Base-by-base conservation (phyloP, 2,329 filamentous ascomycete species). In the Arthrobotrys conoides region DNA sequence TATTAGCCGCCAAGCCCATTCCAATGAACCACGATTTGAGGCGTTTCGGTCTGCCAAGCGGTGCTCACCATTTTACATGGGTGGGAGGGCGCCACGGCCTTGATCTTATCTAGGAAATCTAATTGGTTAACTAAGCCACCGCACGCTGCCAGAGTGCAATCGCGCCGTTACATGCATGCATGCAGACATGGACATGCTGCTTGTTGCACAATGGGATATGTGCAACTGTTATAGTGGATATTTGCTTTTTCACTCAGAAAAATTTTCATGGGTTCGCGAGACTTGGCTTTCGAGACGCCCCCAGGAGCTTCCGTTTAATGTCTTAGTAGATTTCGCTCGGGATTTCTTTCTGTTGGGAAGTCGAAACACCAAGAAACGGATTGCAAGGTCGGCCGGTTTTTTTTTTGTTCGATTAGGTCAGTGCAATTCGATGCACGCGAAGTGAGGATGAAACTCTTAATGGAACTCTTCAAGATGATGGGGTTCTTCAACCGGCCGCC, bases 101-200 rank as follows among this genome's bases (percentile, higher is more conserved):
- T 59, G 67, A 68, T 77, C 73, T 78, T 78, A 78, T 78, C 75
- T 71, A 24, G 46, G 24, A 18, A 16, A 22, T 57, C 16, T 72
- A 33, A 78, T 78, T 78, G 75, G 75, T 59, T 61, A 46, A n/a
- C 44, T 46, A 69, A 78, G 75, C 75, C 75, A 78, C 75, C 57
- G 46, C 36, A 61, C 53, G 61, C 68, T 75, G 71, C 61, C 64
- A 68, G 53, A 73, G 70, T 61, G 53, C 67, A 77, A 71, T 78
- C 75, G 73, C 73, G 75, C 75, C 75, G 75, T 78, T 78, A 72
- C 68, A 78, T 78, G 75, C 75, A 78, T 78, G 75, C 75, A 78
- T 78, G 75, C 75, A 78, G 75, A 65, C 18, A 57, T 72, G 68
- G 55, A 53, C 65, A 64, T 65, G 70, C n/a, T 53, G 64, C 64